Evolutionary conservation across 495 filamentous ascomycete species (phyloP).

Genomic region (Hyaloscypha hepaticicola): DNA sequence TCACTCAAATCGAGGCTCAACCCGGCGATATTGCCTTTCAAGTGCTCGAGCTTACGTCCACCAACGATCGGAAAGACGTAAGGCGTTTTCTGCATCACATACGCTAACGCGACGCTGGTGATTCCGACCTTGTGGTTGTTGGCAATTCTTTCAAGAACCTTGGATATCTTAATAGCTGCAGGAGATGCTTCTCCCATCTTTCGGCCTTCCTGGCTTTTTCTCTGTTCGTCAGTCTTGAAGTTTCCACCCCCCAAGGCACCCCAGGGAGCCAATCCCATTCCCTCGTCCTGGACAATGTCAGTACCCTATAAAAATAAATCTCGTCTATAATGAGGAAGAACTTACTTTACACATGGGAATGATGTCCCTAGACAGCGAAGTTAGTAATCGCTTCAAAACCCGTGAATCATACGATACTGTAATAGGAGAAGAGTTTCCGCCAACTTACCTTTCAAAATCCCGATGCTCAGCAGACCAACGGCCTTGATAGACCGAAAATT

Average conservation of each 20-base stretch:
- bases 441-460: slow-evolving; percentile 54
- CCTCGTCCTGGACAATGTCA: slow-evolving; percentile 43
- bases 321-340: background rate
- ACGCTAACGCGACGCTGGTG: slow-evolving; percentile 66
- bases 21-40: slow-evolving; percentile 69
- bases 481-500: slow-evolving; percentile 68
- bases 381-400: background rate
- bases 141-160: slow-evolving; percentile 58
- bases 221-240: slow-evolving; percentile 56
- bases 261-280: slow-evolving; percentile 70
- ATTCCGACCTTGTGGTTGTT: slow-evolving; percentile 49
- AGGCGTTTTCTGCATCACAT: slow-evolving; percentile 69
- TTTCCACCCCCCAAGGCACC: slow-evolving; percentile 61
- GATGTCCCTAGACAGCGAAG: slow-evolving; percentile 48
- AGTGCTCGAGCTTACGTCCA: slow-evolving; percentile 54
- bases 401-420: background rate
- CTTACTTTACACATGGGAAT: slow-evolving; percentile 55
- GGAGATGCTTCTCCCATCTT: slow-evolving; percentile 18
- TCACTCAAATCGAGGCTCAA: slow-evolving; percentile 53
- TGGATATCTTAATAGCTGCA: slow-evolving; percentile 50
- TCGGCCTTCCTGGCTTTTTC: slow-evolving; percentile 28
- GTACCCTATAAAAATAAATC: background rate
- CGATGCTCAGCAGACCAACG: slow-evolving; percentile 57
- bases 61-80: slow-evolving; percentile 79
- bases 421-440: background rate